Percentiles rank a stretch among this genome's conserved stretches.
phyloP scores from a whole-genome alignment of 805 yeast species.

The Metschnikowia sp. region DNA sequence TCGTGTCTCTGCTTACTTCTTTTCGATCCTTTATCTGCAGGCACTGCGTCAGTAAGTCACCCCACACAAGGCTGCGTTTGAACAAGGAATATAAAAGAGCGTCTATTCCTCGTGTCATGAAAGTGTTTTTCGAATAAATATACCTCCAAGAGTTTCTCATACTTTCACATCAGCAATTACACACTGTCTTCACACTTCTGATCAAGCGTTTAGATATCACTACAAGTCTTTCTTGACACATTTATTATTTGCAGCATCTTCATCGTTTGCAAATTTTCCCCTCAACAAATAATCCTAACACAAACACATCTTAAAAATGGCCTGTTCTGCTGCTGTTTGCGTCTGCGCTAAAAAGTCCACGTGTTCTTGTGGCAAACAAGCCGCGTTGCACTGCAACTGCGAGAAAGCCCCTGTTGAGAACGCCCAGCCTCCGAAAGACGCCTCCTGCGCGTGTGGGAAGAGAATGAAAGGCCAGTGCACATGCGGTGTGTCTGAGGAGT shows the following conservation, averaged over 20 bases:
- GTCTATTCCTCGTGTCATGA: no score
- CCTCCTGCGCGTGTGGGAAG: conserved; percentile 59
- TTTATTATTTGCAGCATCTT: not conserved
- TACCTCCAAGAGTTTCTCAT: no score
- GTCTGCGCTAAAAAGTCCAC: conserved; percentile 60
- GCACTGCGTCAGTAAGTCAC: not conserved
- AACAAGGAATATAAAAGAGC: no score
- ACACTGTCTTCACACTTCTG: no score
- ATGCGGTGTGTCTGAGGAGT: conserved; percentile 45
- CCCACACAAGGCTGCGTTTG: not conserved
- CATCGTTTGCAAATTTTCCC: not conserved
- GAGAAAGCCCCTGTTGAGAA: conserved; percentile 50
- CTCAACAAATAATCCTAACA: not conserved
- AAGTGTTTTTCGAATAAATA: no score
- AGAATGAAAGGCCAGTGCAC: conserved; percentile 53
- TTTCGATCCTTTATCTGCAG: not conserved
- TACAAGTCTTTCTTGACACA: no score
- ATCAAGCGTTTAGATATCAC: no score
- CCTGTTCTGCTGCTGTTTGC: conserved; percentile 42
- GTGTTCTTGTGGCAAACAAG: conserved; percentile 60
- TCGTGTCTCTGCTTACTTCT: no score
- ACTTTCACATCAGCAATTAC: no score
- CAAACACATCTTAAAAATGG: conserved; percentile 10
- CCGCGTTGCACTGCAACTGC: conserved; percentile 59
- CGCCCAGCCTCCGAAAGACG: conserved; percentile 37